A percentile compares a stretch with the other conserved stretches of the same genome.
Conservation (phyloP, 2,329 filamentous ascomycete genomes). For the Xylaria sp. region DNA sequence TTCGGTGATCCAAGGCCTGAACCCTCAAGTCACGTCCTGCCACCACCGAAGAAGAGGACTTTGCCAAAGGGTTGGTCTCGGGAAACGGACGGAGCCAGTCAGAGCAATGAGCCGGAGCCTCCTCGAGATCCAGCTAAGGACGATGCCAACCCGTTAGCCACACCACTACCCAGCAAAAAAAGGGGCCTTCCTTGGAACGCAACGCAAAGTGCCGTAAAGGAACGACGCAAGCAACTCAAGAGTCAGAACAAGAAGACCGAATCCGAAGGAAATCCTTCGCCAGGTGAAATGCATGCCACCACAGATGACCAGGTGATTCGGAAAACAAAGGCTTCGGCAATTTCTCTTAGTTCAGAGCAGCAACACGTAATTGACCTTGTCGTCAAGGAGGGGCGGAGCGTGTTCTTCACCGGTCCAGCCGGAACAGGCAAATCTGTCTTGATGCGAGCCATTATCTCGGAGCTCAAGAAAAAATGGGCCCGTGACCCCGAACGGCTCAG, state of each 20-base stretch:
- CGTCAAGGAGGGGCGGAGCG: slow-evolving; percentile 81
- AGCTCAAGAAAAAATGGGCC: slow-evolving; percentile 79
- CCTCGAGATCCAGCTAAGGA: slow-evolving; percentile 1
- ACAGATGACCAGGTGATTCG: slow-evolving; percentile 47
- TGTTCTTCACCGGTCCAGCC: slow-evolving; percentile 97
- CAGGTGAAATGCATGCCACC: slow-evolving; percentile 61
- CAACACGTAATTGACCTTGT: slow-evolving; percentile 85
- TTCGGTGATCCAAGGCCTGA: slow-evolving; percentile 56
- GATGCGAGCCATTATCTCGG: slow-evolving; percentile 88
- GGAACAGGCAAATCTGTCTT: slow-evolving; percentile 97
- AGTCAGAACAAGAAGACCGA: slow-evolving; percentile 65
- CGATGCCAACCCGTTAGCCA: slow-evolving; percentile 48
- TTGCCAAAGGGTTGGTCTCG: slow-evolving; percentile 65
- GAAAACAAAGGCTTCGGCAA: slow-evolving; percentile 58
- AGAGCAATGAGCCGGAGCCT: slow-evolving; percentile 43
- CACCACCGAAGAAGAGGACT: slow-evolving; percentile 68
- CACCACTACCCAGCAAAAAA: slow-evolving; percentile 52
- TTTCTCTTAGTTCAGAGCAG: slow-evolving; percentile 88
- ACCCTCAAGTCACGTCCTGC: slow-evolving; percentile 50
- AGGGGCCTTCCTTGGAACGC: slow-evolving; percentile 72
- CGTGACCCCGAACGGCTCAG: slow-evolving; percentile 86
- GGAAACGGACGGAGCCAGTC: slow-evolving; percentile 46
- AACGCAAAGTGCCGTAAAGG: slow-evolving; percentile 78
- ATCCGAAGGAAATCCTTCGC: slow-evolving; percentile 54
- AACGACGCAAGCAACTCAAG: slow-evolving; percentile 79